Percentiles rank a stretch among this genome's conserved stretches.
Conservation (phyloP, 305 asterid species). For the Fraxinus greggii region DNA sequence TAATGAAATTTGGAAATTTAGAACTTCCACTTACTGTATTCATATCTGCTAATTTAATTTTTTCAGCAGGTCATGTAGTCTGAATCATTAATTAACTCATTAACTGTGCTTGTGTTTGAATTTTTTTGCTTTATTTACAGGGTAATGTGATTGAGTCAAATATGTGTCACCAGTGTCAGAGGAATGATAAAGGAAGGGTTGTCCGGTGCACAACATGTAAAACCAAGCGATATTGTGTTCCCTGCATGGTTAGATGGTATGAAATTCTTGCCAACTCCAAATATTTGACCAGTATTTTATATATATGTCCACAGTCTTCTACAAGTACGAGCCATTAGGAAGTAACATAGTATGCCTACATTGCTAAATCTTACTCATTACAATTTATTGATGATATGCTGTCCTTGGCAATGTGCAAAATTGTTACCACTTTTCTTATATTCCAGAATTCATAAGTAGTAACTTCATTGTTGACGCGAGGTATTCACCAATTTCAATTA, state of each 20-base stretch:
- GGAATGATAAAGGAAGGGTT: constrained; percentile 55
- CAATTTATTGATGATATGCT: neutral
- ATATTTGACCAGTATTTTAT: neutral
- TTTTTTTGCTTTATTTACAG: constrained; percentile 26
- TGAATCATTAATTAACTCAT: neutral
- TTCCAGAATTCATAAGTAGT: neutral
- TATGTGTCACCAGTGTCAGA: constrained; percentile 75
- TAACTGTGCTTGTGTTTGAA: neutral
- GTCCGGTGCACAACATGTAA: constrained; percentile 48
- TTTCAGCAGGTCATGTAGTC: neutral
- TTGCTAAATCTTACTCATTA: neutral
- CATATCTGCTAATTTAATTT: neutral
- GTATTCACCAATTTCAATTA: neutral
- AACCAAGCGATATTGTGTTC: constrained; percentile 49
- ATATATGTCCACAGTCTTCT: neutral
- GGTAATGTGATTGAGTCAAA: constrained; percentile 33
- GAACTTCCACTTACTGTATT: neutral
- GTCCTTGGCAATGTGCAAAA: neutral
- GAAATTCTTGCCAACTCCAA: constrained; percentile 1
- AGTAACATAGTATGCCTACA: neutral
- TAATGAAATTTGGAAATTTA: neutral
- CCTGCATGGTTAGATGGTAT: constrained; percentile 57
- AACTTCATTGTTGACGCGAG: neutral
- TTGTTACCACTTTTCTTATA: neutral
- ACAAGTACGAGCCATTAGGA: neutral